Base-by-base conservation (phyloP, 345 rosid genomes). In the Euphorbia pulcherrima region DNA sequence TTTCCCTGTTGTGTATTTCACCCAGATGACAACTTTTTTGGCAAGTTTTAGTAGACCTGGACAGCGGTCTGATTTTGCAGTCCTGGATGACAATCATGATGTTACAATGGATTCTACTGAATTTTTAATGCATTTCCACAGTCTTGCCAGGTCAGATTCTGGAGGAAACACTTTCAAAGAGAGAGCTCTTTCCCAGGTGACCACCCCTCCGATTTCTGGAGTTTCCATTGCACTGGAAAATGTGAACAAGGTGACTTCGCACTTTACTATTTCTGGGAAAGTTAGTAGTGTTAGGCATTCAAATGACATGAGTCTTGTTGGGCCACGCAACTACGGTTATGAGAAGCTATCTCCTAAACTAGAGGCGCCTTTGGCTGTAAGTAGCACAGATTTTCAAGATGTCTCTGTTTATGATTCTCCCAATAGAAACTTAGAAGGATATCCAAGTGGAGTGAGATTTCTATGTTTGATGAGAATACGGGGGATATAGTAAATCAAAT, bases 21-120 rank as follows among this genome's bases (percentile, higher is more conserved):
- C n/a, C n/a, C n/a, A 86, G 92, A 81, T 58, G 90, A 89, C 46
- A 74, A 81, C 69, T 89, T 85, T 72, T 94, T 90, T 62, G 99
- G 78, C 96, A 0, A 78, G 79, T 74, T 94, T 94, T 62, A 90
- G 90, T 76, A 85, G 86, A 24, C 88, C 87, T 28, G 86, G 92
- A 40, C 69, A 85, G 69, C 73, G 88, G 41, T 94, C 90, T 11
- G 97, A 84, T 57, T 73, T 86, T 72, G 82, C 84, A 41, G 83
- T 84, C 18, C 81, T 93, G 11, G 90, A 89, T 74, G 90, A 85
- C 51, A 82, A 81, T 69, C 86, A 85, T 58, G 99, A 94, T 40
- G 35, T 88, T 21, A 94, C 97, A 0, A 90, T 94, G 99, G 99
- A 94, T 75, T 90, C 99, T 2, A 89, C 97, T 0, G 88, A 86